Base-by-base conservation (phyloP, 148 eudicot species). In the Nepenthes mirabilis region DNA sequence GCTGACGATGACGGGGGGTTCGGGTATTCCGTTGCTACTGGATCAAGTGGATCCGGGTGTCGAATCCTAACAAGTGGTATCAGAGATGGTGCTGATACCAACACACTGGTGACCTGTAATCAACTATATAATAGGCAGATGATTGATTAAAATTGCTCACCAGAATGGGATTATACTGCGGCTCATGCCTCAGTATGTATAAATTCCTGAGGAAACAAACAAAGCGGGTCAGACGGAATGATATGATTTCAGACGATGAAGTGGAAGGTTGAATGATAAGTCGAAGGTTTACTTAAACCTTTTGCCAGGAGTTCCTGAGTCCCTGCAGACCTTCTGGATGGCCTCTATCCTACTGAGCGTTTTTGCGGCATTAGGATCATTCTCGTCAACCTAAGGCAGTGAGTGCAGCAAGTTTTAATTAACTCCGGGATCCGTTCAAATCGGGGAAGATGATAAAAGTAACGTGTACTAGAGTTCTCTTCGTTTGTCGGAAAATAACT, bases 281-380 rank as follows among this genome's bases (percentile, higher is more conserved):
- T 2, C 33, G 34, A 45, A 55, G 56, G 36, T 55, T 10, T 10
- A 2, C 9, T 48, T 51, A 36, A 70, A 90, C 97, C 97, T 82
- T 63, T 77, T 70, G 65, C 55, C 61, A 45, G 84, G 66, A 48
- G 88, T 75, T 63, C 90, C 94, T 0, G 97, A 91, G 49, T 85
- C 82, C 74, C 70, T 79, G 75, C 97, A 91, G 50, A 70, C 48
- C 63, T 77, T 88, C 79, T 83, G 78, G 75, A 82, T 66, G 33
- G 77, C 73, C 61, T 91, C 96, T 23, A 88, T 74, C 66, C 90
- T 74, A 66, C 70, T 79, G 36, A 81, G 63, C 9, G 96, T 82
- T 74, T 73, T 85, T 55, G 47, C 58, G 34, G 95, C 88, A 74
- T 84, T 91, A 34, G 97, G 93, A 70, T 88, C 95, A 55, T 14